Base-by-base conservation (phyloP, 169 alveolate species). In the Prorocentrum cordatum region DNA sequence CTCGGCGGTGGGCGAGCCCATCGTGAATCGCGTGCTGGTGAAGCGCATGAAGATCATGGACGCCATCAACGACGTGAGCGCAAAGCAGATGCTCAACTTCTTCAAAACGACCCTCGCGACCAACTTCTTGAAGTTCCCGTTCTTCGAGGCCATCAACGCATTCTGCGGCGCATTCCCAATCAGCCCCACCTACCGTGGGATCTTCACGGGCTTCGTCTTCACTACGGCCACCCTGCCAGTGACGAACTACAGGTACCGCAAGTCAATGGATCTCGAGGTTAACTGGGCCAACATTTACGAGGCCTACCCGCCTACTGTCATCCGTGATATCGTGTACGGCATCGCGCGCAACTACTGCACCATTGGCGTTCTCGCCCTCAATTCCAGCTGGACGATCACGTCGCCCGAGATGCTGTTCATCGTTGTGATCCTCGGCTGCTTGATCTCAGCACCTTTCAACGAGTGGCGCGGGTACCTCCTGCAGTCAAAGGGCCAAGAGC, bases 111-210 rank as follows among this genome's bases (percentile, higher is more conserved):
- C 79, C 27, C 58, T 67, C 24, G 16, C 29, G 3, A 42, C 79
- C 26, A 67, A 67, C 58, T 27, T 67, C 20, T 36, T 67, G 33
- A 35, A 67, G 79, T 35, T 67, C 20, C 79, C 79, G 36, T 35
- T 67, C 79, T 67, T 67, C 35, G 79, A 67, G 61, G 79, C 59
- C 5, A 14, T 66, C 50, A 27, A 27, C 50, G 75, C 75, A n/a
- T 14, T 10, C 20, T 5, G 26, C 75, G 22, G 47, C 14, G 10
- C 32, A 12, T 36, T 10, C 0, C 42, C 75, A 32, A 22, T 54
- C 31, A 31, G 47, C 31, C 54, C 54, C 1, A 10, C 32, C 16
- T 20, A 12, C 32, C 42, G 75, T 12, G 75, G 75, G 47, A 32
- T 66, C 47, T 3, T 35, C 18, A 36, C 75, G 31, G 75, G 75